Conservation (phyloP, 2,329 filamentous ascomycete species). For the Ceratocystis albifundus region DNA sequence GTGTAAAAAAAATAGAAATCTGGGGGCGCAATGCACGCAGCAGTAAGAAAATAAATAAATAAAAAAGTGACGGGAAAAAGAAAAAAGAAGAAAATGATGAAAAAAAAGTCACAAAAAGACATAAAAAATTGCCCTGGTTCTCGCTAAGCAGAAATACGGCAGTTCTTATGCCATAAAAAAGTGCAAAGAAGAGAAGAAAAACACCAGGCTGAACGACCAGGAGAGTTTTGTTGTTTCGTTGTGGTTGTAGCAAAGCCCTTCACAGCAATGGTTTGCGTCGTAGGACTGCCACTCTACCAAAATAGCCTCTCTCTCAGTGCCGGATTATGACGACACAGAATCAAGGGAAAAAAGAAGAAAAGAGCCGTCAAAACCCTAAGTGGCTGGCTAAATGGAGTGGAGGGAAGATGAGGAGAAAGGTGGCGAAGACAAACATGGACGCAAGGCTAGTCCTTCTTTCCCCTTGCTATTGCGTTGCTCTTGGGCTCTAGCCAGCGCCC, state of each 20-base stretch:
- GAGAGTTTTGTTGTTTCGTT: not conserved
- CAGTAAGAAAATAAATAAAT: not conserved
- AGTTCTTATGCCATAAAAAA: too few species aligned
- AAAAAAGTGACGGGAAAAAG: not conserved
- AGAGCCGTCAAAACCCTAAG: not conserved
- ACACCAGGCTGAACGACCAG: not conserved
- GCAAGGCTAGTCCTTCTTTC: not conserved
- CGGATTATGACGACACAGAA: not conserved
- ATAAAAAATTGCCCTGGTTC: not conserved
- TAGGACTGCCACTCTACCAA: not conserved
- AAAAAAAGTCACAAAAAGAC: too few species aligned
- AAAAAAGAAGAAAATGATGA: not conserved
- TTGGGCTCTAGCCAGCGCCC: not conserved
- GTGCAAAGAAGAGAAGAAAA: not conserved
- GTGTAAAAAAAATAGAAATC: not conserved
- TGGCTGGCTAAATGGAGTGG: not conserved
- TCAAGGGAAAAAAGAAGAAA: not conserved
- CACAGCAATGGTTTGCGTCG: not conserved
- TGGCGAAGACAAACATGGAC: not conserved
- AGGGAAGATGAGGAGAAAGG: not conserved
- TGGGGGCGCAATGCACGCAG: not conserved
- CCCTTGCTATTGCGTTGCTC: not conserved
- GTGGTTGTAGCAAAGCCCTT: not conserved
- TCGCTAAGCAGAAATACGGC: not conserved
- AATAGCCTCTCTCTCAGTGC: not conserved